These are phyloP conservation scores for Candida insectorum DNA, from an alignment of 805 yeast genomes.

Conservation along the genomic window DNA sequence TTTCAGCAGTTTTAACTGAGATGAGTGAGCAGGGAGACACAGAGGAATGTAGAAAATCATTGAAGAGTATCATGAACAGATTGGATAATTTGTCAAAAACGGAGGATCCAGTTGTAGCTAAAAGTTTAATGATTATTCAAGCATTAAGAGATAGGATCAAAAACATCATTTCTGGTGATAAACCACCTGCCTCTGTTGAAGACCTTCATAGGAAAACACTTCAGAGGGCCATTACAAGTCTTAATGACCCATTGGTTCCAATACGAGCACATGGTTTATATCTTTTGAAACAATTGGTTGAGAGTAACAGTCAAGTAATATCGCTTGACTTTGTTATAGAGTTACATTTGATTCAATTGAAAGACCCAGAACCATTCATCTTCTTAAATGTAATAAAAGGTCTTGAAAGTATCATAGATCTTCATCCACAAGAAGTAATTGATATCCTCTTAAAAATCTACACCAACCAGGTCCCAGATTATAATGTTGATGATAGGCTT, in stretches of 20 bases:
- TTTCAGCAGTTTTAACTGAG: slow-evolving; percentile 36
- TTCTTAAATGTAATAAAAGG: slow-evolving; percentile 84
- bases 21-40: slow-evolving; percentile 19
- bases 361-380: slow-evolving; percentile 82
- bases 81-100: slow-evolving; percentile 19
- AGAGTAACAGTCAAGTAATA: slow-evolving; percentile 48
- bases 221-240: slow-evolving; percentile 58
- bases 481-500: slow-evolving; percentile 62
- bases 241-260: slow-evolving; percentile 79
- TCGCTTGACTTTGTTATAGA: slow-evolving; percentile 52
- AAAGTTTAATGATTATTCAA: slow-evolving; percentile 14
- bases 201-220: slow-evolving; percentile 40
- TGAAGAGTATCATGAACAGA: slow-evolving; percentile 19
- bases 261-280: slow-evolving; percentile 83
- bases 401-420: slow-evolving; percentile 55
- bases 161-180: slow-evolving; percentile 24
- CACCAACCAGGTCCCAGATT: slow-evolving; percentile 17
- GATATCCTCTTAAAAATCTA: slow-evolving; percentile 39
- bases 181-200: slow-evolving; percentile 14
- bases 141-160: slow-evolving; percentile 30
- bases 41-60: slow-evolving; percentile 21
- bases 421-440: slow-evolving; percentile 35
- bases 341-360: slow-evolving; percentile 60
- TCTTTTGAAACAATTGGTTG: slow-evolving; percentile 54
- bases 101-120: slow-evolving; percentile 6